Percentiles rank a stretch among this genome's conserved stretches.
Evolutionary conservation across 169 alveolate species (phyloP).

Genomic region (Eimeria tenella): DNA sequence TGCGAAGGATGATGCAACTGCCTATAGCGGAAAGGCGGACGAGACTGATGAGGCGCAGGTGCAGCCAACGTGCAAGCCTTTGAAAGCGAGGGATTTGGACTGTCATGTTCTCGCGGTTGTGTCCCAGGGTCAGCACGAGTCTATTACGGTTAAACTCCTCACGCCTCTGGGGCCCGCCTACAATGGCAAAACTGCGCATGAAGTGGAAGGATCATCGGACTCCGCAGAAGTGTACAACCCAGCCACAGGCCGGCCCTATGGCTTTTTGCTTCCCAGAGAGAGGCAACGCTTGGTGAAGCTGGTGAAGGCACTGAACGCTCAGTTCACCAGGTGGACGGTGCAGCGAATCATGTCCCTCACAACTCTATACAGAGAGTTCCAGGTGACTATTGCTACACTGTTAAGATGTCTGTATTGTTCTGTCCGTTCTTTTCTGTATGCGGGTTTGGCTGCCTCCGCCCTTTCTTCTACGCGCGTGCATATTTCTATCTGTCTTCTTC

Average conservation of each 20-base stretch:
- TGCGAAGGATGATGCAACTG: not conserved
- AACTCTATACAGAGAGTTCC: slow-evolving; percentile 76
- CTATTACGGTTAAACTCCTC: slow-evolving; percentile 70
- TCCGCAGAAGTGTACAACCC: slow-evolving; percentile 22
- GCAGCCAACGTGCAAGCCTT: not conserved
- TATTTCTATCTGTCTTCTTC: not conserved
- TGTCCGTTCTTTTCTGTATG: not conserved
- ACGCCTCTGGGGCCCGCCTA: slow-evolving; percentile 65
- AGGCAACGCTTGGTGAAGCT: slow-evolving; percentile 52
- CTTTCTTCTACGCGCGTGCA: not conserved
- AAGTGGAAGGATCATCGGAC: not conserved
- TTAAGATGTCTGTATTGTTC: not conserved
- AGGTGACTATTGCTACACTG: slow-evolving; percentile 33
- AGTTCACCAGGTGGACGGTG: slow-evolving; percentile 70
- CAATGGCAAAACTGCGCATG: not conserved
- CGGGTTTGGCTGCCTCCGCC: not conserved
- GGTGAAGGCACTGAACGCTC: slow-evolving; percentile 64
- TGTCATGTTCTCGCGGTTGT: slow-evolving; percentile 76
- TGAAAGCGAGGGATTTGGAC: slow-evolving; percentile 8
- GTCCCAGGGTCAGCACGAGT: slow-evolving; percentile 65
- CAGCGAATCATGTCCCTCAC: slow-evolving; percentile 78
- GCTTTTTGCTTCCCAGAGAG: slow-evolving; percentile 47
- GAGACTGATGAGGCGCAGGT: slow-evolving; percentile 14
- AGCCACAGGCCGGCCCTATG: slow-evolving; percentile 60
- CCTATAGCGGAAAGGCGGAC: not conserved